These are phyloP conservation scores for Fusarium transvaalense DNA, from an alignment of 2,329 filamentous ascomycete species.

Conservation along the genomic window DNA sequence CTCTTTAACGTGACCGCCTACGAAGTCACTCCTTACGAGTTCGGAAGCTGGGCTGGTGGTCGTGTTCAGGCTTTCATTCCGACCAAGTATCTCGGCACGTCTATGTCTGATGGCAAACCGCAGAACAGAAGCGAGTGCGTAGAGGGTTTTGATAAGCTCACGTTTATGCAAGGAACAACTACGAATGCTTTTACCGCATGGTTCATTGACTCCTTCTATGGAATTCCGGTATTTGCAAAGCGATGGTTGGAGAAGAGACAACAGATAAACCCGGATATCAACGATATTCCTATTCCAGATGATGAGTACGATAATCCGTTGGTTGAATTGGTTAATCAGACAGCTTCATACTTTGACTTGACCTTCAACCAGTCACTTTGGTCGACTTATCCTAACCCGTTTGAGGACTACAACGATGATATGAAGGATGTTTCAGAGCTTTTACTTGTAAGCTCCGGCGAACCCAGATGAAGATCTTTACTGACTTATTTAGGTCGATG, in stretches of 20 bases:
- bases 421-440: constrained; percentile 47
- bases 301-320: constrained; percentile 37
- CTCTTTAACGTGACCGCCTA: constrained; percentile 51
- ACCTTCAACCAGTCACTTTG: constrained; percentile 51
- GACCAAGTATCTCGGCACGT: constrained; percentile 48
- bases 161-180: constrained; percentile 50
- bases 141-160: constrained; percentile 50
- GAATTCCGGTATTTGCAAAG: constrained; percentile 45
- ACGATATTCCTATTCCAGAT: constrained; percentile 34
- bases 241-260: constrained; percentile 31
- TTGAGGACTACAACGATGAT: constrained; percentile 45
- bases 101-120: constrained; percentile 44
- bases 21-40: constrained; percentile 52
- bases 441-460: constrained; percentile 35
- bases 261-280: constrained; percentile 23
- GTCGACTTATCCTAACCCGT: constrained; percentile 51
- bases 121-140: constrained; percentile 49
- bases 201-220: constrained; percentile 48
- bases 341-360: constrained; percentile 43
- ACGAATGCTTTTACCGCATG: constrained; percentile 47
- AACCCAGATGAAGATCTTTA: accelerated
- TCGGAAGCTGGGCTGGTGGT: constrained; percentile 51
- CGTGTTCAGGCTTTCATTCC: constrained; percentile 49
- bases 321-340: constrained; percentile 44
- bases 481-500: constrained; percentile 45